Conservation (phyloP, 2,329 filamentous ascomycete species). For the Colletotrichum sp. region DNA sequence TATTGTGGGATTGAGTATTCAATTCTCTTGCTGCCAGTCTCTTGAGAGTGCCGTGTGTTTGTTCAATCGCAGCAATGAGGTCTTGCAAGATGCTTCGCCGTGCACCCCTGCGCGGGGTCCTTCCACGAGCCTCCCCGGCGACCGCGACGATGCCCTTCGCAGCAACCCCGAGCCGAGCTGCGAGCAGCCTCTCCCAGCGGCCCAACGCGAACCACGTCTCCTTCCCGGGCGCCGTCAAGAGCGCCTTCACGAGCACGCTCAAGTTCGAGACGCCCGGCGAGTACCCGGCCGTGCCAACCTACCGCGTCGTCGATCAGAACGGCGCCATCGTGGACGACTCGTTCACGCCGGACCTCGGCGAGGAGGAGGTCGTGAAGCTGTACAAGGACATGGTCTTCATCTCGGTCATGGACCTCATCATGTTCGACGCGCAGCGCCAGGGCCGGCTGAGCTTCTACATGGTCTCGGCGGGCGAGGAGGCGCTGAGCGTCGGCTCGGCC, state of each 20-base stretch:
- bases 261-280: constrained; percentile 77
- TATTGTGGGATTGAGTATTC: background rate
- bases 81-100: constrained; percentile 33
- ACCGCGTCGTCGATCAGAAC: constrained; percentile 89
- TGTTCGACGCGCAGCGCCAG: constrained; percentile 97
- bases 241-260: constrained; percentile 84
- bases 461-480: constrained; percentile 94
- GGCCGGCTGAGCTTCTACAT: constrained; percentile 97
- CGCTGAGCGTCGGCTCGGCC: constrained; percentile 87
- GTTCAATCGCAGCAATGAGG: background rate
- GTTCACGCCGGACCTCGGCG: constrained; percentile 71
- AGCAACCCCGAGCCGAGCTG: constrained; percentile 36
- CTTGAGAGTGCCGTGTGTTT: background rate
- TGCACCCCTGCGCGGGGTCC: constrained; percentile 31
- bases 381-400: constrained; percentile 71
- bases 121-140: constrained; percentile 21
- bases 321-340: constrained; percentile 80
- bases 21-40: background rate
- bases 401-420: constrained; percentile 93
- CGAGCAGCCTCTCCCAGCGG: constrained; percentile 60
- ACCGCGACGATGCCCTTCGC: constrained; percentile 16
- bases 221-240: constrained; percentile 97
- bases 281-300: constrained; percentile 83
- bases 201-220: constrained; percentile 62
- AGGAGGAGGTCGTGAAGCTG: constrained; percentile 64